Base-by-base conservation (phyloP, 768 basidiomycete species). In the Lentinula aciculospora region DNA sequence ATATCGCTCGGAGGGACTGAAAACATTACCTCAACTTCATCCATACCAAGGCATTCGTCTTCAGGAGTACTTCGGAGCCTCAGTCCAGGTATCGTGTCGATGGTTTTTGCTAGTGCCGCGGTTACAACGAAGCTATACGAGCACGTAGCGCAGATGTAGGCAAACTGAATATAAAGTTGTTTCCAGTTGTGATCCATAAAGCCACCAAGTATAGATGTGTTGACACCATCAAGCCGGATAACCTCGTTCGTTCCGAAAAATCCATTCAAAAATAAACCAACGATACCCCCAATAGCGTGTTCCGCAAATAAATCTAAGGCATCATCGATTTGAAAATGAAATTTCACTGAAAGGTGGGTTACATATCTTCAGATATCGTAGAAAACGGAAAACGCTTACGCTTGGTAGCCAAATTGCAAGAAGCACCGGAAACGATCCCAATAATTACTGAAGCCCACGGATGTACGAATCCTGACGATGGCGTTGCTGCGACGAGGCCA, bases 261-360 rank as follows among this genome's bases (percentile, higher is more conserved):
- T 15, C 73, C 92, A 57, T 89, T 93, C 62, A 79, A 61, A 48
- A 92, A 67, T 15, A 90, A 77, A 42, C 92, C 94, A 53, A 90
- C 71, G 39, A 91, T 82, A 25, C 92, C 91, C 6, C 92, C 92
- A 39, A 95, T 73, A 36, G 88, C 94, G 75, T 97, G 94, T 65
- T 92, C 86, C 17, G 94, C 93, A 68, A 93, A 95, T 45, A 94
- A 81, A 78, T 98, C 94, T 50, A 97, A 85, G 0, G 92, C 85
- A 66, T 96, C 94, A 67, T 97, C 94, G 56, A 94, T 81, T 17
- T 75, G 72, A 55, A 94, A 60, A 32, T 88, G 65, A 62, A 81
- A 80, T 71, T 91, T 90, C 23, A 88, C 90, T 62, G 1, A 19
- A 29, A 60, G 53, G 66, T 57, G 21, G 25, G 44, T 53, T 63